Evolutionary conservation across 352 stramenopile species (phyloP).

Genomic region (Phytophthora hibernalis): DNA sequence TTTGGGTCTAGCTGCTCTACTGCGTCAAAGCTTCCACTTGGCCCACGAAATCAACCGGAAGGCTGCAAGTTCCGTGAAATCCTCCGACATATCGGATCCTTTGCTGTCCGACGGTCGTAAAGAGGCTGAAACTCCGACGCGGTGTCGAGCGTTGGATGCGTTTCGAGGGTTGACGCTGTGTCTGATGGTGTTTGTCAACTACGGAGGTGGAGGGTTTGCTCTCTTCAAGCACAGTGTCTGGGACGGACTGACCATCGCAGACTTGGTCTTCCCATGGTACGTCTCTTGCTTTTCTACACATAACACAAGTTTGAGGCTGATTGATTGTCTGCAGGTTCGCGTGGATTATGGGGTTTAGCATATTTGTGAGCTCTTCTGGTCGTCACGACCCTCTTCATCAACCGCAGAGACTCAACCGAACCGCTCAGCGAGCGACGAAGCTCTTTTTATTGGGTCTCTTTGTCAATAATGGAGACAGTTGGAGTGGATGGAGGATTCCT

Average conservation of each 20-base stretch:
- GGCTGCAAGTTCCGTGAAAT: slow-evolving; percentile 1
- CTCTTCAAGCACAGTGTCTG: slow-evolving; percentile 78
- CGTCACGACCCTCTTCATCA: neutral
- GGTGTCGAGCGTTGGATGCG: slow-evolving; percentile 60
- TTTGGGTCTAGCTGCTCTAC: neutral
- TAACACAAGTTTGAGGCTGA: neutral
- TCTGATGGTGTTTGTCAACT: slow-evolving; percentile 91
- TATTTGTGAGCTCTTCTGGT: slow-evolving; percentile 40
- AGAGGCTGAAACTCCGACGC: slow-evolving; percentile 2
- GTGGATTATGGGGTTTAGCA: slow-evolving; percentile 86
- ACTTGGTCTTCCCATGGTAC: slow-evolving; percentile 84
- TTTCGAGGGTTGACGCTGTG: slow-evolving; percentile 81
- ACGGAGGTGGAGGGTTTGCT: slow-evolving; percentile 74
- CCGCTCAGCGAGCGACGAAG: slow-evolving; percentile 44
- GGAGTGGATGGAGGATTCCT: slow-evolving; percentile 71
- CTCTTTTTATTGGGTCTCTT: slow-evolving; percentile 75
- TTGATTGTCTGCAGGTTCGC: slow-evolving; percentile 55
- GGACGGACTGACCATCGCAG: slow-evolving; percentile 80
- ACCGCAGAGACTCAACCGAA: slow-evolving; percentile 8
- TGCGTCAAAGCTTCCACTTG: slow-evolving; percentile 17
- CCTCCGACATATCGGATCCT: slow-evolving; percentile 21
- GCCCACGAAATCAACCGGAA: neutral
- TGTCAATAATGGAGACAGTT: slow-evolving; percentile 68
- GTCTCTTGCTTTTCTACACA: slow-evolving; percentile 4
- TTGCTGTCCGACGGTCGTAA: neutral